Conservation (phyloP, 2,329 filamentous ascomycete genomes). For the Xylariaceae sp. region DNA sequence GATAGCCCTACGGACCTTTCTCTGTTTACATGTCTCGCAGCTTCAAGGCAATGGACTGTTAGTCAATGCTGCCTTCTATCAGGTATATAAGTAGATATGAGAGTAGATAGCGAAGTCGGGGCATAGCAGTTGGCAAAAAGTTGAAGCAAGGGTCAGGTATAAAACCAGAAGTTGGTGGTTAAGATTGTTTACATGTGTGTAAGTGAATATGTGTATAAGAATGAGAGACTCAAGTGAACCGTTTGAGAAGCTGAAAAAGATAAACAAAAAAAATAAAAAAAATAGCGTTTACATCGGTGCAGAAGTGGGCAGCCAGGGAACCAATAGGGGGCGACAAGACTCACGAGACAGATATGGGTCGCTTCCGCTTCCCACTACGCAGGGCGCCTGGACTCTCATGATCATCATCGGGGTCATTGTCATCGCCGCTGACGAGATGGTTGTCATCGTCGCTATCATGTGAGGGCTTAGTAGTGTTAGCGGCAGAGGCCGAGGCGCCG, state of each 20-base stretch:
- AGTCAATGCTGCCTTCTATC: conserved; percentile 28
- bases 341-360: conserved; percentile 57
- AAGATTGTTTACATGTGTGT: neutral
- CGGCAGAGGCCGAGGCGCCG: neutral
- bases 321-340: conserved; percentile 2
- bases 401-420: conserved; percentile 35
- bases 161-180: neutral
- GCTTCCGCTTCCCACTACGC: conserved; percentile 52
- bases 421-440: conserved; percentile 39
- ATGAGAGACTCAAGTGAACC: neutral
- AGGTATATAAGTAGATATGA: neutral
- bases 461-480: conserved; percentile 21
- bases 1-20: conserved; percentile 54
- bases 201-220: neutral
- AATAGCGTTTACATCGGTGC: no score
- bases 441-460: conserved; percentile 45
- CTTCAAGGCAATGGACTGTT: conserved; percentile 39
- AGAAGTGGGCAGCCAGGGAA: conserved; percentile 6
- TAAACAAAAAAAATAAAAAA: no score
- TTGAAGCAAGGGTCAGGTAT: conserved; percentile 17
- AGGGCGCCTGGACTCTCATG: conserved; percentile 34
- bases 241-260: neutral
- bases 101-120: neutral
- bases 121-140: conserved; percentile 3
- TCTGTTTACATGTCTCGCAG: conserved; percentile 73